Evolutionary conservation across 257 asterid genomes (phyloP).

Genomic region (Parsonsia alboflavescens): DNA sequence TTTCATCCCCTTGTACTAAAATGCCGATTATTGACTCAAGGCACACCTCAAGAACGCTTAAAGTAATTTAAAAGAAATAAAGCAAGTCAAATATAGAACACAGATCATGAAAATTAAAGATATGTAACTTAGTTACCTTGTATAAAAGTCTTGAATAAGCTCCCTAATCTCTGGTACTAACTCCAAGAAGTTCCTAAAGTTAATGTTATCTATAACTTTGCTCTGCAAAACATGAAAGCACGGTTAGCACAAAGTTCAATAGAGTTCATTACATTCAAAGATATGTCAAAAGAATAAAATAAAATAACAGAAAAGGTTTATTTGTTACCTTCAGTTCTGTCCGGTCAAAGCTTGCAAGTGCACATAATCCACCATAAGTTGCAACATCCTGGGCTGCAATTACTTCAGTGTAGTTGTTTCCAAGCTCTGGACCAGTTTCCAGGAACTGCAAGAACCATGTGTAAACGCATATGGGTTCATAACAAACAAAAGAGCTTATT

Average conservation of each 20-base stretch:
- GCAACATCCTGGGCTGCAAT: conserved; percentile 97
- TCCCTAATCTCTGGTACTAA: conserved; percentile 94
- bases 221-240: conserved; percentile 46
- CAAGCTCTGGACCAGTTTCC: conserved; percentile 81
- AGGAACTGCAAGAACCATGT: conserved; percentile 56
- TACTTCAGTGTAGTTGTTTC: conserved; percentile 71
- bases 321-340: conserved; percentile 75
- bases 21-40: background rate
- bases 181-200: conserved; percentile 88
- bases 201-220: conserved; percentile 89
- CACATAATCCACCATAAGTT: conserved; percentile 96
- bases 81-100: background rate
- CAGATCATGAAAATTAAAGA: background rate
- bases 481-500: conserved; percentile 10
- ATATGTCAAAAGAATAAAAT: background rate
- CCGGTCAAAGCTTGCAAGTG: conserved; percentile 96
- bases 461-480: background rate
- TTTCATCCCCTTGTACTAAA: background rate
- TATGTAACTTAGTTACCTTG: conserved; percentile 46
- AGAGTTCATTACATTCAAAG: conserved; percentile 5
- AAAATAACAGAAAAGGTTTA: background rate
- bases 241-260: conserved; percentile 7
- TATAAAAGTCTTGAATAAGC: conserved; percentile 85
- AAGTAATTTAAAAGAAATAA: background rate
- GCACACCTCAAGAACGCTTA: background rate